Evolutionary conservation across 2,329 filamentous ascomycete species (phyloP).

Genomic region (Ophiocordyceps sinensis): DNA sequence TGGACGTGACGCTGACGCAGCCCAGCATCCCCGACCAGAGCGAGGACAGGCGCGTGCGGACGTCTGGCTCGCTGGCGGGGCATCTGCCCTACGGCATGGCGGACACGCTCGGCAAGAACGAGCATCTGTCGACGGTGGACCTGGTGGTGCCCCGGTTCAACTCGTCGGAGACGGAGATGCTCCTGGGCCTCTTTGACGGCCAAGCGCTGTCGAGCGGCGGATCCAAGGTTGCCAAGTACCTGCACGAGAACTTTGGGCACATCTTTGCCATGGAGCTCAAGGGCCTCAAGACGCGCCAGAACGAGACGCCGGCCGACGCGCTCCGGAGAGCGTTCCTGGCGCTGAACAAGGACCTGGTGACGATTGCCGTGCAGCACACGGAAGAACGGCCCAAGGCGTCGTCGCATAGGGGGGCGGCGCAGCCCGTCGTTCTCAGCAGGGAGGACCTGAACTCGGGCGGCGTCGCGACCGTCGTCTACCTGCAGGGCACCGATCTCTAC

Average conservation of each 20-base stretch:
- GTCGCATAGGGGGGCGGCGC: constrained; percentile 55
- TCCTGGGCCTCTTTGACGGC: constrained; percentile 93
- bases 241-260: constrained; percentile 88
- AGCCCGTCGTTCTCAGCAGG: constrained; percentile 66
- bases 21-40: constrained; percentile 90
- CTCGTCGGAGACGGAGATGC: constrained; percentile 74
- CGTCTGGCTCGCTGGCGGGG: constrained; percentile 87
- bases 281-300: constrained; percentile 46
- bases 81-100: constrained; percentile 95
- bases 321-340: constrained; percentile 73
- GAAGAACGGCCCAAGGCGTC: constrained; percentile 57
- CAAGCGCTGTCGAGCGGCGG: constrained; percentile 79
- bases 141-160: constrained; percentile 88
- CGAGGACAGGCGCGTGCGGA: constrained; percentile 86
- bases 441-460: constrained; percentile 84
- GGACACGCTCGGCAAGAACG: constrained; percentile 81
- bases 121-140: constrained; percentile 91
- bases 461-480: constrained; percentile 81
- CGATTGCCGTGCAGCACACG: constrained; percentile 63
- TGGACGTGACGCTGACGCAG: constrained; percentile 94
- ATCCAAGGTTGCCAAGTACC: constrained; percentile 88
- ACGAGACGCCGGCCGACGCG: constrained; percentile 71
- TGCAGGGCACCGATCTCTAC: constrained; percentile 80
- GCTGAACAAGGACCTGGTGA: constrained; percentile 88
- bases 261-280: constrained; percentile 75